These are phyloP conservation scores for Pseudopithomyces maydicus DNA, from an alignment of 2,329 filamentous ascomycete species.

Conservation along the genomic window DNA sequence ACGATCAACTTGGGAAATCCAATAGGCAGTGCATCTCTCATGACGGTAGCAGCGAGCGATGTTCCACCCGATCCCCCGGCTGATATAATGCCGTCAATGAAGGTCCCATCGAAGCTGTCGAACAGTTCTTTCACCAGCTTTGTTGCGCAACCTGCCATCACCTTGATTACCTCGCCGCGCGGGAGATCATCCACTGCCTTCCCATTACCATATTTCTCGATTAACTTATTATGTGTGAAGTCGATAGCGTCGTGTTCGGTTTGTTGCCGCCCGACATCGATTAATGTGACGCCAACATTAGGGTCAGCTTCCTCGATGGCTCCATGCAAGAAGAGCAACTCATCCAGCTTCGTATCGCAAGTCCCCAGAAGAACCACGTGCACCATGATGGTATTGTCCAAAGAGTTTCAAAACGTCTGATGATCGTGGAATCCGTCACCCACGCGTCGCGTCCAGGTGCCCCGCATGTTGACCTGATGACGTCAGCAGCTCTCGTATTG, in stretches of 20 bases:
- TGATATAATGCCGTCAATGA: conserved; percentile 62
- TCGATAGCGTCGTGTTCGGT: conserved; percentile 54
- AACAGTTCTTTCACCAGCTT: conserved; percentile 49
- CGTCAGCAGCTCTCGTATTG: conserved; percentile 4
- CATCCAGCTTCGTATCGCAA: conserved; percentile 67
- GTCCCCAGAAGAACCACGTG: conserved; percentile 64
- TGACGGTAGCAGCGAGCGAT: conserved; percentile 63
- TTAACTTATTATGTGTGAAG: conserved; percentile 50
- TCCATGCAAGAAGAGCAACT: conserved; percentile 61
- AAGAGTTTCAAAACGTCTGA: neutral
- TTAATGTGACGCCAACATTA: conserved; percentile 50
- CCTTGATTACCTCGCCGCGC: conserved; percentile 61
- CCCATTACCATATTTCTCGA: conserved; percentile 36
- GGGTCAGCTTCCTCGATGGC: conserved; percentile 46
- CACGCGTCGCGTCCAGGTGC: neutral
- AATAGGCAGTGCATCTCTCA: conserved; percentile 65
- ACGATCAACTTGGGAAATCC: conserved; percentile 74
- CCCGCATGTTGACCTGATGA: conserved; percentile 3
- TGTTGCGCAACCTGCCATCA: conserved; percentile 58
- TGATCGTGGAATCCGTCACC: neutral
- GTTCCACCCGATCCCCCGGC: conserved; percentile 69
- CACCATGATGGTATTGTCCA: conserved; percentile 9
- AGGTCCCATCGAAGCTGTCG: conserved; percentile 25
- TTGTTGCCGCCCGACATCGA: conserved; percentile 61
- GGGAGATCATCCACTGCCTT: conserved; percentile 47